These are phyloP conservation scores for Scleroderma citrinum DNA, from an alignment of 768 basidiomycete genomes.

Conservation along the genomic window DNA sequence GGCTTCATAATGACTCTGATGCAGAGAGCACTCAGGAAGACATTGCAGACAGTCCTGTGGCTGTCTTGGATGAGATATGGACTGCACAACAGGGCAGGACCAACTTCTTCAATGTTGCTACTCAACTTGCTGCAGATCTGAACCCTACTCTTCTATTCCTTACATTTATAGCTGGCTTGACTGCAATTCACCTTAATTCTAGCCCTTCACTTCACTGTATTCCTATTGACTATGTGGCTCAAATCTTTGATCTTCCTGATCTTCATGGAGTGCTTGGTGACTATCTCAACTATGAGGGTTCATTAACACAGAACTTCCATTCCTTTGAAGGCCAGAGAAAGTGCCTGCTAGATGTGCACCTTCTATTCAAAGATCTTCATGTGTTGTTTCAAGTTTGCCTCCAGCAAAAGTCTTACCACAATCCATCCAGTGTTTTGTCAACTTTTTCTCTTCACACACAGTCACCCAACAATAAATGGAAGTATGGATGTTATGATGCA, in stretches of 20 bases:
- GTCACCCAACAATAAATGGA: conserved; percentile 16
- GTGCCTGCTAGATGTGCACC: background rate
- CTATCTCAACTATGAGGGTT: conserved; percentile 7
- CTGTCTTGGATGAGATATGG: background rate
- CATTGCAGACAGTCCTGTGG: background rate
- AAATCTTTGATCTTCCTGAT: no score
- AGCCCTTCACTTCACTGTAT: conserved; percentile 14
- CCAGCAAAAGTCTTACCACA: conserved; percentile 19
- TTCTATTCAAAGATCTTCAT: conserved; percentile 23
- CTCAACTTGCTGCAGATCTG: background rate
- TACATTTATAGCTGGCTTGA: conserved; percentile 9
- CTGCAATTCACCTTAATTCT: conserved; percentile 22
- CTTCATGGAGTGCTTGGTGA: conserved; percentile 23
- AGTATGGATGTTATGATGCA: conserved; percentile 15
- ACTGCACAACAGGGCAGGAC: background rate
- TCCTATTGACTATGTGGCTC: conserved; percentile 18
- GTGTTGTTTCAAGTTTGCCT: conserved; percentile 23
- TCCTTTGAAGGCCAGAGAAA: conserved; percentile 2
- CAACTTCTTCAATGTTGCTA: conserved; percentile 1
- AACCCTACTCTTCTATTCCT: conserved; percentile 7
- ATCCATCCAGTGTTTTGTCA: background rate
- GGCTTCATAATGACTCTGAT: conserved; percentile 3
- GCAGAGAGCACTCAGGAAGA: conserved; percentile 1
- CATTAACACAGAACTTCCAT: background rate
- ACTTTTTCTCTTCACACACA: conserved; percentile 13